Evolutionary conservation across 768 basidiomycete genomes (phyloP).

Genomic region (Floccularia luteovirens): DNA sequence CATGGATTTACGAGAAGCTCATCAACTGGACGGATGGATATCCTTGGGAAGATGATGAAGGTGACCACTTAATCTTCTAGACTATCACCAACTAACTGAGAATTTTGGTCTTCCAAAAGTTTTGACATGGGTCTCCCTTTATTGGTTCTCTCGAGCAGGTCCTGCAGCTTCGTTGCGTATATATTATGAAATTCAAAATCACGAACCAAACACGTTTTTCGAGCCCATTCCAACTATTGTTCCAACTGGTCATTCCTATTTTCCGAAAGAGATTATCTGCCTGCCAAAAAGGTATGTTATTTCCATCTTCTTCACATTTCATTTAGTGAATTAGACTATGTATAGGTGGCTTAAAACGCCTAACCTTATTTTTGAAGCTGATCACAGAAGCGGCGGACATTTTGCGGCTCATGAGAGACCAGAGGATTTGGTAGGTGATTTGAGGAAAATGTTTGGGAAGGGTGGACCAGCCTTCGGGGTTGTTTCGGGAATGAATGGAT

Average conservation of each 20-base stretch:
- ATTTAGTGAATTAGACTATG: not conserved
- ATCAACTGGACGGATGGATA: slow-evolving; percentile 39
- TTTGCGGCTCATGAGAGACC: slow-evolving; percentile 51
- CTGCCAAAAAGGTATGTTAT: slow-evolving; percentile 22
- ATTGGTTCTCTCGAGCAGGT: slow-evolving; percentile 50
- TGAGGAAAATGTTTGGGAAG: slow-evolving; percentile 50
- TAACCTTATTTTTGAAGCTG: slow-evolving; percentile 36
- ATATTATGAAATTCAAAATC: slow-evolving; percentile 40
- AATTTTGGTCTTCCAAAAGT: slow-evolving; percentile 24
- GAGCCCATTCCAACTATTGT: slow-evolving; percentile 15
- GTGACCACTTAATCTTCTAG: slow-evolving; percentile 13
- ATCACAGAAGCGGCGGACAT: slow-evolving; percentile 48
- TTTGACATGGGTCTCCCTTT: slow-evolving; percentile 51
- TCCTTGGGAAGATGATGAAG: slow-evolving; percentile 50
- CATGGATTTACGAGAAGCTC: slow-evolving; percentile 47
- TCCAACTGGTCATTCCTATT: slow-evolving; percentile 42
- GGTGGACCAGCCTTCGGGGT: slow-evolving; percentile 41
- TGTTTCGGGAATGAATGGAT: slow-evolving; percentile 36
- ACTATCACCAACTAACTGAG: slow-evolving; percentile 9
- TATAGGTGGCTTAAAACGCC: slow-evolving; percentile 32
- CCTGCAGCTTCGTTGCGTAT: slow-evolving; percentile 52
- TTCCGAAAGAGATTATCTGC: slow-evolving; percentile 37
- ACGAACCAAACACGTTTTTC: slow-evolving; percentile 7
- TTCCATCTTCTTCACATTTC: not conserved
- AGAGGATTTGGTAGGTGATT: slow-evolving; percentile 35